Base-by-base conservation (phyloP, 23 red algal species). In the Gracilaria vermiculophylla region DNA sequence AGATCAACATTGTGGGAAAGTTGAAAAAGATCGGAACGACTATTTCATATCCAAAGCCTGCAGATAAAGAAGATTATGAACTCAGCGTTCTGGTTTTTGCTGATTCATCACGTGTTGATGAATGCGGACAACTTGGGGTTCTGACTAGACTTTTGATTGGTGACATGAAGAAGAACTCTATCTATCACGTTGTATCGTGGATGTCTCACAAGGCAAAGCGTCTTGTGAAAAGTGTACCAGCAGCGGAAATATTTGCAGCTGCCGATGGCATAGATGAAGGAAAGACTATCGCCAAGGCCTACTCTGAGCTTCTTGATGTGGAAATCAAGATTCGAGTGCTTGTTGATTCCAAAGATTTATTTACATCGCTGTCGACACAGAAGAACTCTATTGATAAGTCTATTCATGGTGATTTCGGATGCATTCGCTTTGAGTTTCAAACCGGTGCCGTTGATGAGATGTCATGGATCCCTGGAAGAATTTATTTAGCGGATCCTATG, bases 191-290 rank as follows among this genome's bases (percentile, higher is more conserved):
- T 47, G 5, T 47, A 69, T 81, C 0, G 17, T 60, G 76, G 76
- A 27, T 42, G 69, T 76, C 53, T 66, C 78, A 62, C 41, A 61
- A 65, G 20, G 56, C 0, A 39, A 66, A 60, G 32, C 29, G 53
- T 0, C 78, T 53, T 19, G 53, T 66, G 24, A 66, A 83, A 60
- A 32, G 50, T 32, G 20, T 83, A 12, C 78, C 53, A 8, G 23
- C 78, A 4, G 78, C 78, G n/a, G 78, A 83, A 64, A 83, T 83
- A 66, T 0, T 83, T 83, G 78, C 78, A 25, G 0, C 78, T 0
- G 32, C 53, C 0, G 78, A 65, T 36, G 54, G 36, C 21, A 83
- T 83, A 23, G 33, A 61, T 83, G 78, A 83, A 39, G 53, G 4
- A 11, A 66, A 83, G 53, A 2, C 4, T 62, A 20, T 83, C 28